Percentiles rank a stretch among this genome's conserved stretches.
Evolutionary conservation across 1,284 basidiomycete species (phyloP).

Genomic region (Cronartium quercuum): DNA sequence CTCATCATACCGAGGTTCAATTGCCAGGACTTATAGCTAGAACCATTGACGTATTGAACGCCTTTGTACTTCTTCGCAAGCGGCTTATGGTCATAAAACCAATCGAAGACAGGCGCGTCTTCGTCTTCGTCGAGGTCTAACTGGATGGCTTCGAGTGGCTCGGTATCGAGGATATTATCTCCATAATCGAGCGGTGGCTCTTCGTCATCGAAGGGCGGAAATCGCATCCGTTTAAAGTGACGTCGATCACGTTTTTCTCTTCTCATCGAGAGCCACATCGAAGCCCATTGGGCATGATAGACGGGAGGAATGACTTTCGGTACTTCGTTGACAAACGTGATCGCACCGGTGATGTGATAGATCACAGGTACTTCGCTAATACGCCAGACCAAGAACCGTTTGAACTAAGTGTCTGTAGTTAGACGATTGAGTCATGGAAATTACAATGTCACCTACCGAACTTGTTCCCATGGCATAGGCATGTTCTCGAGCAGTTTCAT

Average conservation of each 20-base stretch:
- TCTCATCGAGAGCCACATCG: slow-evolving; percentile 99
- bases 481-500: slow-evolving; percentile 99
- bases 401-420: slow-evolving; percentile 43
- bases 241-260: slow-evolving; percentile 96
- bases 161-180: slow-evolving; percentile 96
- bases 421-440: slow-evolving; percentile 3
- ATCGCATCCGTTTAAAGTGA: slow-evolving; percentile 99
- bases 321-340: slow-evolving; percentile 98
- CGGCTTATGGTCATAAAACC: slow-evolving; percentile 98
- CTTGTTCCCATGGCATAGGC: slow-evolving; percentile 87
- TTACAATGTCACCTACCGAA: slow-evolving; percentile 15
- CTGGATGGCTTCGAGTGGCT: slow-evolving; percentile 96
- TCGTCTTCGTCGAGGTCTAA: slow-evolving; percentile 91
- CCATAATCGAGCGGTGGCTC: slow-evolving; percentile 97
- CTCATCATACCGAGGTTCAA: slow-evolving; percentile 90
- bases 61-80: slow-evolving; percentile 65
- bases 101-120: slow-evolving; percentile 87
- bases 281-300: slow-evolving; percentile 98
- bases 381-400: not conserved
- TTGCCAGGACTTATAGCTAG: slow-evolving; percentile 89
- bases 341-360: slow-evolving; percentile 98
- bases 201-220: slow-evolving; percentile 99
- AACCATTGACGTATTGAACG: slow-evolving; percentile 71
- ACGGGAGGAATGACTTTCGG: slow-evolving; percentile 94
- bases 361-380: slow-evolving; percentile 93